Evolutionary conservation across 768 basidiomycete genomes (phyloP), one percentile per base, ranked within the genome.

Genomic region (Agaricus subrufescens): DNA sequence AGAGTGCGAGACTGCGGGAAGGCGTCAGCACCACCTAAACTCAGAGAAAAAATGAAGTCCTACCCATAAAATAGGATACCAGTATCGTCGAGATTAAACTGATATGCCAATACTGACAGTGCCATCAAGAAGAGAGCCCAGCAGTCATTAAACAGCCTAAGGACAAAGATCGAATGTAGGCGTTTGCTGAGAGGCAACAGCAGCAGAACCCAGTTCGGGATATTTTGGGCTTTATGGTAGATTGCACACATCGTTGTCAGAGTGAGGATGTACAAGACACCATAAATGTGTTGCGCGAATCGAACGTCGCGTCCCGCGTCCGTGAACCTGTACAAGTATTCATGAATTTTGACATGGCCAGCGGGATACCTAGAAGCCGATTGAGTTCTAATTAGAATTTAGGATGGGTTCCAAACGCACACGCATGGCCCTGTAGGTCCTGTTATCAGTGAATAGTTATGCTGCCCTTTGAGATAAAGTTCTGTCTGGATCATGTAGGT

Each of bases 101-200:
- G 84, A 59, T 85, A 85, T 1, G 86, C 81, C 7, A 89, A 65
- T 23, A 95, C 77, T 2, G 91, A 80, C 0, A 79, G 75, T 60
- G 92, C 81, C 31, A 87, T 74, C 3, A 81, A 76, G 15, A 90
- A 68, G 0, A 86, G 75, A 2, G 87, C 79, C 92, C 92, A 94
- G 65, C 91, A 91, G 67, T 99, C 97, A 66, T 98, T 98, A 77
- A 99, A 99, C 5, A 98, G 74, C 19, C 97, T 81, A 51, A 99
- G 74, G 11, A 89, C 84, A 67, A 87, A 98, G 52, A 98, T 91
- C 11, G 96, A 98, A 66, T 98, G 96, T 3, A 96, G 75, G 51
- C 97, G 80, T 71, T 98, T 98, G 80, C 93, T 95, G 43, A 97
- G 74, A 0, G 88, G 85, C 9, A 98, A 75, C 7, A 91, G 68